Evolutionary conservation across 2,329 filamentous ascomycete species (phyloP), one percentile per base, ranked within the genome.

Genomic region (Hansfordia pulvinata): DNA sequence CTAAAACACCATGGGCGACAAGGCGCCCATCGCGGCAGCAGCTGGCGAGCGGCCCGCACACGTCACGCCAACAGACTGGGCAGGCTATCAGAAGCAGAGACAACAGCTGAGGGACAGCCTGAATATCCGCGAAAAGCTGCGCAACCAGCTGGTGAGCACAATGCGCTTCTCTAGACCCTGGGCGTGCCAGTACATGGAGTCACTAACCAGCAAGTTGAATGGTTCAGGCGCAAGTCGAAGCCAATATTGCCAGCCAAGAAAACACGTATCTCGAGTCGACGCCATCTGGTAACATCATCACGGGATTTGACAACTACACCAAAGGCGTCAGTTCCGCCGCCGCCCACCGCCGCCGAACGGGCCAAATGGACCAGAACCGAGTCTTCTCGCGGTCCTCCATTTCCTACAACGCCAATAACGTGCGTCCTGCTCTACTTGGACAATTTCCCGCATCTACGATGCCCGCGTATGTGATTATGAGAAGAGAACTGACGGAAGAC

Each of bases 241-340:
- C 93, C 26, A 68, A 70, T 37, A 96, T 98, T 42, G 75, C 69
- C 47, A 74, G 78, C 36, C 78, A 83, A 44, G 90, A 98, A 52
- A 73, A 76, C 31, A 68, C 76, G 11, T 98, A 98, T 51, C 73
- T 98, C 27, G 88, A 96, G 51, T 84, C 84, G 43, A 92, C 85
- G 4, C 77, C 76, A 10, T 73, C 65, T 41, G 90, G 90, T 23
- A 98, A 98, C 58, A 96, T 98, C 47, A 88, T 98, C 50, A 85
- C 82, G 25, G 90, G 90, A 13, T 98, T 98, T 52, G 90, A 98
- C 52, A 92, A 85, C 49, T 98, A 96, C 58, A 92, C 93, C 62
- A 98, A 98, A 54, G 86, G 83, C 29, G 69, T 67, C 11, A 67
- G 70, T 7, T 69, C 72, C n/a, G 61, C 64, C 2, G 65, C 66